Evolutionary conservation across 768 basidiomycete genomes (phyloP), one percentile per base, ranked within the genome.

Genomic region (Podaxis carcinomalis): DNA sequence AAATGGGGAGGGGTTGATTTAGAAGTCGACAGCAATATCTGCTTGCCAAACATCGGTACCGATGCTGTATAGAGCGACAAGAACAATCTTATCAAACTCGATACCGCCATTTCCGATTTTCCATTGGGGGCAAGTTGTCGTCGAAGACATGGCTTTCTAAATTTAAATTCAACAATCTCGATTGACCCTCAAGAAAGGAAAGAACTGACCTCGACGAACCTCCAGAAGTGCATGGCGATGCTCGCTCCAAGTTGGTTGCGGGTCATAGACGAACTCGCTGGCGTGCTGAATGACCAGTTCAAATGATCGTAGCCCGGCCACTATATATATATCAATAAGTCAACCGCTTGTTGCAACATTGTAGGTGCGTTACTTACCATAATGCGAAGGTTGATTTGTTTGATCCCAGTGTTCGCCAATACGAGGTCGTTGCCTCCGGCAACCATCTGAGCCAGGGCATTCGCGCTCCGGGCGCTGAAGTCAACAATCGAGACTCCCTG

Each of bases 401-500:
- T 55, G 28, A 72, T 46, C 14, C 75, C 72, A 27, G 74, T 73
- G 56, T 73, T 67, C 11, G 69, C 73, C 23, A 80, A 70, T 2
- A 82, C 76, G 5, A 57, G 66, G 40, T 83, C 82, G 5, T 62
- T 69, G 11, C 75, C 75, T 10, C 77, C 75, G 6, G 72, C 68
- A 4, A 83, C 72, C 71, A 79, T 75, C 21, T 70, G 68, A 3
- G 69, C 70, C 11, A 78, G 40, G 4, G 74, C 74, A 49, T 68
- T 62, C 10, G 68, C 65, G 21, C 78, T 73, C 35, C 80, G 73
- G 6, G 71, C 68, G 49, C 68, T 67, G 19, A 83, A 68, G 46
- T 83, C 80, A 42, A 74, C 73, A 79, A 83, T 81, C 5, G 75
- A 72, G 25, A 83, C 72, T 1, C 82, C 82, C 28, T 80, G 76